A percentile compares a stretch with the other conserved stretches of the same genome.
Evolutionary conservation across 352 stramenopile genomes (phyloP).

Genomic region (Globisporangium cylindrosporum): DNA sequence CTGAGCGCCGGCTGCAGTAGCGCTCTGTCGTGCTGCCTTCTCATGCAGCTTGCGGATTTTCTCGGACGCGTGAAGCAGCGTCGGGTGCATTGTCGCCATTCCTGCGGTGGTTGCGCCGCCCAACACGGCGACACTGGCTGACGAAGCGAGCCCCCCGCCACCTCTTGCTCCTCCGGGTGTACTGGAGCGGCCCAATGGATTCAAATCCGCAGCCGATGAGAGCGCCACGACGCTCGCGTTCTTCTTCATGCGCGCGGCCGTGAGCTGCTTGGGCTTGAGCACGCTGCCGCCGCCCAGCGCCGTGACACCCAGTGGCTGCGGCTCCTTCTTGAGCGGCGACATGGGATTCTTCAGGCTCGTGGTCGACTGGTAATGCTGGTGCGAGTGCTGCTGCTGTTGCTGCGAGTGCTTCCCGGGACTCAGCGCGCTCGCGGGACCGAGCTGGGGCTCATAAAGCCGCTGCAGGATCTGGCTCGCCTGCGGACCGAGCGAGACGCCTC

Average conservation of each 20-base stretch:
- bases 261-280: constrained; percentile 39
- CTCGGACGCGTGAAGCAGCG: constrained; percentile 53
- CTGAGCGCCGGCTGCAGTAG: constrained; percentile 12
- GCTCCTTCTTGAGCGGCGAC: constrained; percentile 20
- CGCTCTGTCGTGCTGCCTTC: constrained; percentile 18
- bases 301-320: background rate
- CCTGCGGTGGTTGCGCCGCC: background rate
- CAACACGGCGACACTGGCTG: constrained; percentile 33
- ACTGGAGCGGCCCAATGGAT: background rate
- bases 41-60: constrained; percentile 48
- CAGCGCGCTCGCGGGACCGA: constrained; percentile 27
- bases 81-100: constrained; percentile 40
- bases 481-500: constrained; percentile 42
- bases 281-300: constrained; percentile 7
- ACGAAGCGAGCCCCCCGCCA: constrained; percentile 16
- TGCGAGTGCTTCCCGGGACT: constrained; percentile 4
- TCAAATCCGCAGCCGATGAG: constrained; percentile 3
- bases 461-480: constrained; percentile 64
- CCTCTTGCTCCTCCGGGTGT: background rate
- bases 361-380: background rate
- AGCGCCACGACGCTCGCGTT: constrained; percentile 40
- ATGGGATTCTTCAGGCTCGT: constrained; percentile 6
- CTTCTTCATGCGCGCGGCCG: constrained; percentile 36
- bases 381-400: background rate
- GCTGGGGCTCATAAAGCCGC: constrained; percentile 61